phyloP scores from a whole-genome alignment of 139 green algal genomes.

The Coelastrella sp. region DNA sequence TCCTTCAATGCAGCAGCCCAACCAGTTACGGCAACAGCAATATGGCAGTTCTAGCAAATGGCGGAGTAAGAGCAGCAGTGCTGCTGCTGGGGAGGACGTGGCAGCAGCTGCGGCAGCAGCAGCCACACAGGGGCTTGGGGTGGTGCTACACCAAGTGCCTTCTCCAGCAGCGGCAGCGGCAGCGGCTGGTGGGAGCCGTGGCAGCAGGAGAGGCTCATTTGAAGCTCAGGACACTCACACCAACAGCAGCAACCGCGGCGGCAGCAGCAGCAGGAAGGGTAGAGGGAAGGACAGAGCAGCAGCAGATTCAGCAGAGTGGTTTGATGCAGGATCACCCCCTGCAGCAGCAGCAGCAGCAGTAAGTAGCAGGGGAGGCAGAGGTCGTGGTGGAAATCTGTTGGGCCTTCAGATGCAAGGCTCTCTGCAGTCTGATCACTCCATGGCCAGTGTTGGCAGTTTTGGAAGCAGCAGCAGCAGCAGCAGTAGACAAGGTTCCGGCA shows the following conservation, averaged over 20 bases:
- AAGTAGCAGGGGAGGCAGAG: not conserved
- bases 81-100: not conserved
- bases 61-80: not conserved
- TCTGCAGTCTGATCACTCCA: too few relatives aligned
- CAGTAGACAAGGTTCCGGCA: not conserved
- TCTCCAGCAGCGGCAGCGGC: not conserved
- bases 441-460: not conserved
- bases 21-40: not conserved
- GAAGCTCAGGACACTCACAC: not conserved
- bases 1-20: not conserved
- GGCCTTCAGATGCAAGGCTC: too few relatives aligned
- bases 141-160: not conserved
- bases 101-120: constrained; percentile 15
- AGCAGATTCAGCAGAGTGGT: not conserved
- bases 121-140: not conserved
- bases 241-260: not conserved
- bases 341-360: constrained; percentile 16
- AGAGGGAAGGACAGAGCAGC: not conserved
- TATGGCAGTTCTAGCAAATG: not conserved
- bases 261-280: not conserved
- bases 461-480: constrained; percentile 4
- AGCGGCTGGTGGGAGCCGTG: not conserved
- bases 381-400: not conserved
- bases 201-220: not conserved
- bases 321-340: not conserved